These are phyloP conservation scores for Suillus lakei DNA, from an alignment of 768 basidiomycete genomes.

Conservation along the genomic window DNA sequence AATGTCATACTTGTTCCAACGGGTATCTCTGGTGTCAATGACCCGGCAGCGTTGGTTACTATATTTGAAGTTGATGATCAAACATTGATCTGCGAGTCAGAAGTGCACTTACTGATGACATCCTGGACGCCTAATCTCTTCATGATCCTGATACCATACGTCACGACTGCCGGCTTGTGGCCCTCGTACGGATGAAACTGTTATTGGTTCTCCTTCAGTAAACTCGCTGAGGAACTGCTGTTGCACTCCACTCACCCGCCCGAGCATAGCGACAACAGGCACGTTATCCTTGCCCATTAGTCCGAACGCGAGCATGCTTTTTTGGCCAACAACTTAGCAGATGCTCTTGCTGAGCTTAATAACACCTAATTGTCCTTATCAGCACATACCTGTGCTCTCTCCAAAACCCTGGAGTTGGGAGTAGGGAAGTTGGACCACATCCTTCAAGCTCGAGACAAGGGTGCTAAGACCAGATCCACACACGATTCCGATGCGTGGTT, in stretches of 20 bases:
- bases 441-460: slow-evolving; percentile 62
- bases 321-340: slow-evolving; percentile 74
- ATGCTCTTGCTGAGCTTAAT: background rate
- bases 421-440: slow-evolving; percentile 68
- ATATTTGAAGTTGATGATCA: slow-evolving; percentile 8
- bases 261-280: slow-evolving; percentile 90
- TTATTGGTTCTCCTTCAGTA: background rate
- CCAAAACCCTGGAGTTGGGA: slow-evolving; percentile 72
- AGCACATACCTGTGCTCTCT: slow-evolving; percentile 68
- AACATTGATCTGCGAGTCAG: background rate
- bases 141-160: slow-evolving; percentile 82
- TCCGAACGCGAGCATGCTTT: slow-evolving; percentile 82
- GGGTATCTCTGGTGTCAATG: slow-evolving; percentile 70
- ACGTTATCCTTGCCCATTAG: slow-evolving; percentile 66
- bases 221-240: background rate
- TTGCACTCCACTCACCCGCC: slow-evolving; percentile 56
- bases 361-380: background rate
- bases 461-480: slow-evolving; percentile 88
- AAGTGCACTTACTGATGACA: slow-evolving; percentile 64
- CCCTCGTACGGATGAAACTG: slow-evolving; percentile 92
- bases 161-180: slow-evolving; percentile 66
- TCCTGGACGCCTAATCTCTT: slow-evolving; percentile 75
- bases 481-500: slow-evolving; percentile 80
- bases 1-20: slow-evolving; percentile 79
- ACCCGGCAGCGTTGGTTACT: slow-evolving; percentile 92